phyloP scores from a whole-genome alignment of 768 basidiomycete species.

The Russula sp. region DNA sequence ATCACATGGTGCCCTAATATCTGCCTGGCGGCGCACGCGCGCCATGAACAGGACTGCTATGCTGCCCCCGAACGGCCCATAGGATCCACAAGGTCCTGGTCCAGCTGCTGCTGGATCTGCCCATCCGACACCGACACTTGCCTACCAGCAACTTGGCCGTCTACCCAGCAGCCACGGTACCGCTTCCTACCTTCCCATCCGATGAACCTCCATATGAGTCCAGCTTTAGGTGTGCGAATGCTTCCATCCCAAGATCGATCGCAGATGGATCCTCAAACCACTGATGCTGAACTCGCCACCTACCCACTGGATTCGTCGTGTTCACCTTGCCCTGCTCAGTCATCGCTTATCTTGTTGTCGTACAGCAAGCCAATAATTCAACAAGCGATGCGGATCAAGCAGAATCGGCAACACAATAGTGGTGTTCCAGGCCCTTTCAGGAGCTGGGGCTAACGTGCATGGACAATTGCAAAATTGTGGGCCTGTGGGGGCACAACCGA shows the following conservation, averaged over 20 bases:
- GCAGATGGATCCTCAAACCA: conserved; percentile 20
- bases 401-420: conserved; percentile 30
- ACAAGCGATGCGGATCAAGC: conserved; percentile 7
- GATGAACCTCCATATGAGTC: conserved; percentile 47
- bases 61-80: conserved; percentile 42
- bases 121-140: conserved; percentile 34
- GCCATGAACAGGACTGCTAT: conserved; percentile 35
- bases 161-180: conserved; percentile 51
- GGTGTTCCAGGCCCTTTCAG: conserved; percentile 38
- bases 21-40: no score
- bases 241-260: conserved; percentile 29
- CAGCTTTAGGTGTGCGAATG: conserved; percentile 45
- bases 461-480: conserved; percentile 31
- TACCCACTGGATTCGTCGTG: conserved; percentile 30
- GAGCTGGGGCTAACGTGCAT: conserved; percentile 22
- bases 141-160: conserved; percentile 40
- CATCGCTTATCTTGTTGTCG: neutral
- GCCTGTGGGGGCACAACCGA: conserved; percentile 18
- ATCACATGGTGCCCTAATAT: no score
- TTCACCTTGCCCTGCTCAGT: conserved; percentile 2
- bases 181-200: conserved; percentile 25
- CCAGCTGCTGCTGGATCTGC: conserved; percentile 28
- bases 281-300: conserved; percentile 38
- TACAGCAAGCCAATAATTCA: conserved; percentile 32
- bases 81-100: conserved; percentile 33